These are phyloP conservation scores for Pythium vanterpoolii DNA, from an alignment of 352 stramenopile species.

Conservation along the genomic window DNA sequence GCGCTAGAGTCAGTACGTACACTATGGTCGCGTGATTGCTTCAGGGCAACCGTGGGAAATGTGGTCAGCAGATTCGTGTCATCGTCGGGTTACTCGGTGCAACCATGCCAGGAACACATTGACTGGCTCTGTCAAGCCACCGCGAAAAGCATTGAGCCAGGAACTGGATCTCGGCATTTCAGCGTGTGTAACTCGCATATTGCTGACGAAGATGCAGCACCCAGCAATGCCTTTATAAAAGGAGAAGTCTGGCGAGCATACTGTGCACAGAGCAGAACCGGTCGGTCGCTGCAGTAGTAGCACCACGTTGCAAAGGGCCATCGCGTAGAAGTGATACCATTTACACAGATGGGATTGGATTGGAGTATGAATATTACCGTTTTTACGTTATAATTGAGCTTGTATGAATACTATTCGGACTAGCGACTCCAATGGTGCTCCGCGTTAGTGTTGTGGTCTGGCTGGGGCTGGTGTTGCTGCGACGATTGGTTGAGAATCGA, in stretches of 20 bases:
- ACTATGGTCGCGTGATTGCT: no score
- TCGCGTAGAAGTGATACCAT: neutral
- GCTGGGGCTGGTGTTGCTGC: neutral
- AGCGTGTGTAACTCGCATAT: neutral
- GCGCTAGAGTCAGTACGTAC: no score
- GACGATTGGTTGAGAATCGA: slow-evolving; percentile 13
- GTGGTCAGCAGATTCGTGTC: slow-evolving; percentile 14
- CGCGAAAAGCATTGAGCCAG: neutral
- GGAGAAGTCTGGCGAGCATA: neutral
- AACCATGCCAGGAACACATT: neutral
- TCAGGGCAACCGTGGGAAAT: no score
- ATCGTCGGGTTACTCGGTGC: slow-evolving; percentile 16
- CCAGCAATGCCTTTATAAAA: neutral
- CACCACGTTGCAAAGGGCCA: neutral
- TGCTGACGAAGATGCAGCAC: slow-evolving; percentile 1
- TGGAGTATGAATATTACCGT: neutral
- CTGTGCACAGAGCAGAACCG: no score
- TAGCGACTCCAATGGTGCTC: slow-evolving; percentile 1
- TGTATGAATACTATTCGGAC: neutral
- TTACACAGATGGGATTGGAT: neutral
- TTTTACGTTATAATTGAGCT: neutral
- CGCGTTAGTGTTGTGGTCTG: neutral
- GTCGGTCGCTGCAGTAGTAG: neutral
- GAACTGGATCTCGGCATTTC: slow-evolving; percentile 2
- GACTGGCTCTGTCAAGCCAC: slow-evolving; percentile 12